Conservation (phyloP, 148 eudicot genomes). For the Chenopodium formosanum region DNA sequence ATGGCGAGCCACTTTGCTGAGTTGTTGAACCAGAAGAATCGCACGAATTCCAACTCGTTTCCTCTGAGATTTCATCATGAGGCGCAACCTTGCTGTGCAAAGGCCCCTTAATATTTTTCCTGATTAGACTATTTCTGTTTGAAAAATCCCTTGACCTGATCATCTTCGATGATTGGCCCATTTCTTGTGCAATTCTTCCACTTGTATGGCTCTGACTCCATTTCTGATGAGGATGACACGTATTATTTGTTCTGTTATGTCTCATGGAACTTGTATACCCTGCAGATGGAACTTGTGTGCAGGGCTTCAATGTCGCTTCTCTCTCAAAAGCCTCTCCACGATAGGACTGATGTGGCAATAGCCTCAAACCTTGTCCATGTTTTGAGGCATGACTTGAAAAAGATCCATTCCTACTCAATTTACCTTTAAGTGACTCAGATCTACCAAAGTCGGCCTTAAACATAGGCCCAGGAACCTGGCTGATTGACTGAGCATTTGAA, state of each 20-base stretch:
- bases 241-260: slow-evolving; percentile 7
- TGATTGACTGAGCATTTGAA: background rate
- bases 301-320: slow-evolving; percentile 11
- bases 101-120: background rate
- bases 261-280: slow-evolving; percentile 17
- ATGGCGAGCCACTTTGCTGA: slow-evolving; percentile 9
- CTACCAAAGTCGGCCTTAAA: slow-evolving; percentile 24
- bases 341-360: slow-evolving; percentile 20
- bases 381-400: slow-evolving; percentile 23
- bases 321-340: slow-evolving; percentile 10
- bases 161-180: background rate
- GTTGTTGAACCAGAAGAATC: slow-evolving; percentile 32
- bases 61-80: slow-evolving; percentile 29
- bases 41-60: slow-evolving; percentile 30
- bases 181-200: slow-evolving; percentile 2
- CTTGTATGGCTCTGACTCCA: slow-evolving; percentile 11
- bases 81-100: background rate
- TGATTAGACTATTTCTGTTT: background rate
- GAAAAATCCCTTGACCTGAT: background rate
- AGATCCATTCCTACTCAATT: background rate
- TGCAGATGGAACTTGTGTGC: slow-evolving; percentile 16
- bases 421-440: slow-evolving; percentile 22
- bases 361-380: slow-evolving; percentile 29
- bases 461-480: slow-evolving; percentile 21
- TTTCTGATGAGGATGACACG: slow-evolving; percentile 1